Percentiles rank a stretch among this genome's conserved stretches.
Evolutionary conservation across 177 flowering plant genomes (phyloP).

Genomic region (Vitis hybrid): DNA sequence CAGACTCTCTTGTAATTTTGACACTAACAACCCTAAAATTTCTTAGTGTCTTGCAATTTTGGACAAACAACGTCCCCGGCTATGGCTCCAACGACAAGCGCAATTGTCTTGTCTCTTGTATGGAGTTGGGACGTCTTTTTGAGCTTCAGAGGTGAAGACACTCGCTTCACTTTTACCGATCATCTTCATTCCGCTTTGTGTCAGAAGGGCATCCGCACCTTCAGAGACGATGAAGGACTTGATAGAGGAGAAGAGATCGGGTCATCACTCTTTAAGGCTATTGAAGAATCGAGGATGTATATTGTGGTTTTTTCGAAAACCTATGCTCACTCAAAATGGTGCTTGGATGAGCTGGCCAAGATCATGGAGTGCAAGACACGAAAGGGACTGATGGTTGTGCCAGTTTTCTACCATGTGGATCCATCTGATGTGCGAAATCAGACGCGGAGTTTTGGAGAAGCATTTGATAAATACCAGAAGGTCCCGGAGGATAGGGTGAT

Average conservation of each 20-base stretch:
- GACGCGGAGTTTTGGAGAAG: neutral
- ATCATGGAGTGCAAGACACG: neutral
- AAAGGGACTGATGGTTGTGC: neutral
- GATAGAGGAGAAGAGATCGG: slow-evolving; percentile 4
- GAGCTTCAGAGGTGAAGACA: neutral
- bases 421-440: slow-evolving; percentile 1
- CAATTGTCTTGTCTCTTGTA: no score
- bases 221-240: neutral
- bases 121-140: neutral
- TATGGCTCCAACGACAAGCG: no score
- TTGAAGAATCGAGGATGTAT: neutral
- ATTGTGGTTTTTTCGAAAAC: slow-evolving; percentile 3
- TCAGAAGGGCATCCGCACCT: neutral
- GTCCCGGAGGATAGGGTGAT: neutral
- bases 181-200: neutral
- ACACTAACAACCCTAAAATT: no score
- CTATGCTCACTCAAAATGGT: slow-evolving; percentile 3
- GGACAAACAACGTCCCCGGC: no score
- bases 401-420: neutral
- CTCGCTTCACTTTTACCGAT: neutral
- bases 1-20: no score
- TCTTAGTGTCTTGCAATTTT: no score
- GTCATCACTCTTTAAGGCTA: neutral
- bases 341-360: slow-evolving; percentile 3
- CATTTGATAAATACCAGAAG: neutral